These are phyloP conservation scores for Teratosphaeria pseudoeucalypti DNA, from an alignment of 2,329 filamentous ascomycete species.

Conservation along the genomic window DNA sequence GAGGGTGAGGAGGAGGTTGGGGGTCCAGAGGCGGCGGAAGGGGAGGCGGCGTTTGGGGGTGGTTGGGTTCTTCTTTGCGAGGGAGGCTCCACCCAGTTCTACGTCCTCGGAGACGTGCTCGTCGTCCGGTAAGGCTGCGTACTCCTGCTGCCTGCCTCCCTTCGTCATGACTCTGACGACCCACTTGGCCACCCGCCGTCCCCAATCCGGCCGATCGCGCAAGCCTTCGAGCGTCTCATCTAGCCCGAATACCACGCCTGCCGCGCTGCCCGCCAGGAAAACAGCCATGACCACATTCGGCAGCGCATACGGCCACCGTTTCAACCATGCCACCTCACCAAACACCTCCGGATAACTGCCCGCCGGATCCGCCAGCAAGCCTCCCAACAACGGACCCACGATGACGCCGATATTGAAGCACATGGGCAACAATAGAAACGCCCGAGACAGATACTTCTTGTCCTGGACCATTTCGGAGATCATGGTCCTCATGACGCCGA, in stretches of 20 bases:
- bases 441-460: constrained; percentile 48
- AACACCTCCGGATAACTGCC: constrained; percentile 53
- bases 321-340: constrained; percentile 53
- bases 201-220: constrained; percentile 31
- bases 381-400: constrained; percentile 46
- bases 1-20: constrained; percentile 34
- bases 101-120: constrained; percentile 15
- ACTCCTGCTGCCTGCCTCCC: constrained; percentile 16
- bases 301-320: constrained; percentile 59
- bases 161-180: constrained; percentile 26
- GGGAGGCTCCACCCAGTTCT: constrained; percentile 7
- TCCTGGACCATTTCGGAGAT: constrained; percentile 62
- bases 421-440: constrained; percentile 53
- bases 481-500: constrained; percentile 66
- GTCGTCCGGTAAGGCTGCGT: constrained; percentile 22
- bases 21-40: constrained; percentile 38
- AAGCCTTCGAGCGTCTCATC: constrained; percentile 47
- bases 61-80: background rate
- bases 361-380: constrained; percentile 57
- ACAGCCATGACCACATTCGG: constrained; percentile 57
- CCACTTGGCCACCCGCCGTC: constrained; percentile 30
- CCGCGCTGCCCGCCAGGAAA: constrained; percentile 47
- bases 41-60: constrained; percentile 27
- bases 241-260: constrained; percentile 51
- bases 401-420: constrained; percentile 53